Conservation (phyloP, 805 yeast genomes). For the Naumovozyma baii region DNA sequence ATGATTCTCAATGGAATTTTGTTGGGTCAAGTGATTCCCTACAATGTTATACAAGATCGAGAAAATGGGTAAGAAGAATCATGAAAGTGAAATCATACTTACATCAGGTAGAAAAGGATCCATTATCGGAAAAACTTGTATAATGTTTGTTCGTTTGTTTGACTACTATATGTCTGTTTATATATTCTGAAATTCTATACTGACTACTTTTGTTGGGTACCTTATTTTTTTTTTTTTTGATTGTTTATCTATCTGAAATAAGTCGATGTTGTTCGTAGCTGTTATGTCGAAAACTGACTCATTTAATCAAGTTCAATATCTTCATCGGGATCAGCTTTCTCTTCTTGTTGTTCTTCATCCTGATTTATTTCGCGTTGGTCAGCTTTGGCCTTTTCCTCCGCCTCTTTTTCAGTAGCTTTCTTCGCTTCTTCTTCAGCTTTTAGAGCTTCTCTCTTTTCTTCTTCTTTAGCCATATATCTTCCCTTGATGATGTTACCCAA, state of each 20-base stretch:
- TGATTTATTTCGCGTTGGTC: constrained; percentile 11
- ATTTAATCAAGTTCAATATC: constrained; percentile 31
- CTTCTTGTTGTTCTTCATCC: constrained; percentile 9
- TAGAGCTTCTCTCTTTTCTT: constrained; percentile 84
- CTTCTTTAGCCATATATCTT: constrained; percentile 87
- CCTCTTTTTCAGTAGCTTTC: constrained; percentile 74
- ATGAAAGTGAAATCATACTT: constrained; percentile 2
- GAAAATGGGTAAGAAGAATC: constrained; percentile 19
- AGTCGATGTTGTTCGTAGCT: no score
- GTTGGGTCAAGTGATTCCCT: constrained; percentile 19
- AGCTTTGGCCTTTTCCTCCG: constrained; percentile 54
- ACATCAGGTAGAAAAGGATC: no score
- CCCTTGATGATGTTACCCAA: constrained; percentile 93
- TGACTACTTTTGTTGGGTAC: neutral
- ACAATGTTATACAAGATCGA: constrained; percentile 22
- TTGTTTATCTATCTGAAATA: no score
- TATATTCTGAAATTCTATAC: neutral
- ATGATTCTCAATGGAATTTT: constrained; percentile 20
- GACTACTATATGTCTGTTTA: no score
- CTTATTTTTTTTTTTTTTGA: neutral
- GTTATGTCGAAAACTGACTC: no score
- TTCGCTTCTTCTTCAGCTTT: constrained; percentile 83
- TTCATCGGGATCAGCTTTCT: constrained; percentile 39
- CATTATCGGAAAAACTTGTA: no score
- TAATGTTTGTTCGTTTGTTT: no score